Percentiles rank a stretch among this genome's conserved stretches.
These are phyloP conservation scores for Ramularia collo-cygni DNA, from an alignment of 2,329 filamentous ascomycete genomes.

Conservation along the genomic window DNA sequence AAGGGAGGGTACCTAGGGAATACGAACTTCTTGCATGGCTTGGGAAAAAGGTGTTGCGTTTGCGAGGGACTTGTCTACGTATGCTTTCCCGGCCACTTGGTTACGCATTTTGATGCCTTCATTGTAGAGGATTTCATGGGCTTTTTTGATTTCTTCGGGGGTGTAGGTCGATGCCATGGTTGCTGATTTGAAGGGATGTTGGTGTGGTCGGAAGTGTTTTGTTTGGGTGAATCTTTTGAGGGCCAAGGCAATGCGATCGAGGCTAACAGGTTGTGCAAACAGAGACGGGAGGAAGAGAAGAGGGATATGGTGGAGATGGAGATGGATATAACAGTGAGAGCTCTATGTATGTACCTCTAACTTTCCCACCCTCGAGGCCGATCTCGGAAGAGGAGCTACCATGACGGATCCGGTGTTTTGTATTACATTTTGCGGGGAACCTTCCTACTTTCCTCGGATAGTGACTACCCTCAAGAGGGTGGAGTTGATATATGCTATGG, in stretches of 20 bases:
- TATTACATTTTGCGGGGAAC: no score
- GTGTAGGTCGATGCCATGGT: slow-evolving; percentile 20
- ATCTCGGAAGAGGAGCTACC: no score
- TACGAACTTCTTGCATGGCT: slow-evolving; percentile 52
- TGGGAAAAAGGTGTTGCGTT: slow-evolving; percentile 53
- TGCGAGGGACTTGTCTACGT: slow-evolving; percentile 52
- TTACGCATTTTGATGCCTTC: slow-evolving; percentile 55
- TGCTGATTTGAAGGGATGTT: neutral
- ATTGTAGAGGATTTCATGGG: slow-evolving; percentile 52
- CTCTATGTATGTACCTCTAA: no score
- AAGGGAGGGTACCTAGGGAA: neutral
- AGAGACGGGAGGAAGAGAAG: neutral
- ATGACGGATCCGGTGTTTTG: no score
- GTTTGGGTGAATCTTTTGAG: neutral
- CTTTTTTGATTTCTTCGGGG: slow-evolving; percentile 28
- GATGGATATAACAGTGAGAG: no score
- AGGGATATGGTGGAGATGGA: neutral
- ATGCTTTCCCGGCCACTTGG: slow-evolving; percentile 54
- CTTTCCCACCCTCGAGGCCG: no score
- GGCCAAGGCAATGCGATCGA: no score
- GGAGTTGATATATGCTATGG: neutral
- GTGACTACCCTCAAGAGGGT: no score
- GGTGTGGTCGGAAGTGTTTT: neutral
- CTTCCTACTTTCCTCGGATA: no score
- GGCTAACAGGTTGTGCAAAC: neutral